Conservation (phyloP, 2,329 filamentous ascomycete species). For the Parafenestella ontariensis region DNA sequence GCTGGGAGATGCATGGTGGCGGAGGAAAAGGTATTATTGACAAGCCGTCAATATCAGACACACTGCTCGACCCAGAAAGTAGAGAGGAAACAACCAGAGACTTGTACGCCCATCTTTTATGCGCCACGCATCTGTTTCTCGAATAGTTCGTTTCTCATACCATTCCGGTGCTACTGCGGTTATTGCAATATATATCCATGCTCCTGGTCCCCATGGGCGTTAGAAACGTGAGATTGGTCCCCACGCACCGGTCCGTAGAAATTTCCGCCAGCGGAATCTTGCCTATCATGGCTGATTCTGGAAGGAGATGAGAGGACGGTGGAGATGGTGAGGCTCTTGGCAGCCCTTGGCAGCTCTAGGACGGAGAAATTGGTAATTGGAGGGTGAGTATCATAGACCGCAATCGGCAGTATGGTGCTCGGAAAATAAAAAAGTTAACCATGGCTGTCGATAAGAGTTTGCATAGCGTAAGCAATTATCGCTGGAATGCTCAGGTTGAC, state of each 20-base stretch:
- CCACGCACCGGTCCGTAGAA: conserved; percentile 14
- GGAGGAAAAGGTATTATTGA: conserved; percentile 15
- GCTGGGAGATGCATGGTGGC: conserved; percentile 36
- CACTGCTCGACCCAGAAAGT: neutral
- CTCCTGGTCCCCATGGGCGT: conserved; percentile 11
- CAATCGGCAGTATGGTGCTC: neutral
- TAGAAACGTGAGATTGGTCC: conserved; percentile 1
- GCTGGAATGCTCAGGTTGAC: no score
- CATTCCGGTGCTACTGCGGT: conserved; percentile 6
- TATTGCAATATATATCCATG: conserved; percentile 24
- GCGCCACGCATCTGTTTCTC: conserved; percentile 2
- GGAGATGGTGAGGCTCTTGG: neutral
- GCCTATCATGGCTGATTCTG: conserved; percentile 9
- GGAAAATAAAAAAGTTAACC: no score
- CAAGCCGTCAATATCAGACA: conserved; percentile 2
- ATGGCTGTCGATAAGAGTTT: no score
- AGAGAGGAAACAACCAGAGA: conserved; percentile 1
- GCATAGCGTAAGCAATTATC: neutral
- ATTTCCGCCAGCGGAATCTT: conserved; percentile 23
- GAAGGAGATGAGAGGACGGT: neutral
- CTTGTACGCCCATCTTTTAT: conserved; percentile 13
- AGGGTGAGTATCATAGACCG: neutral
- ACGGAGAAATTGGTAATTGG: neutral
- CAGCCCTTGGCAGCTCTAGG: neutral
- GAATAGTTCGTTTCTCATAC: conserved; percentile 5